phyloP scores from a whole-genome alignment of 2,329 filamentous ascomycete species.

The Colletotrichum tofieldiae region DNA sequence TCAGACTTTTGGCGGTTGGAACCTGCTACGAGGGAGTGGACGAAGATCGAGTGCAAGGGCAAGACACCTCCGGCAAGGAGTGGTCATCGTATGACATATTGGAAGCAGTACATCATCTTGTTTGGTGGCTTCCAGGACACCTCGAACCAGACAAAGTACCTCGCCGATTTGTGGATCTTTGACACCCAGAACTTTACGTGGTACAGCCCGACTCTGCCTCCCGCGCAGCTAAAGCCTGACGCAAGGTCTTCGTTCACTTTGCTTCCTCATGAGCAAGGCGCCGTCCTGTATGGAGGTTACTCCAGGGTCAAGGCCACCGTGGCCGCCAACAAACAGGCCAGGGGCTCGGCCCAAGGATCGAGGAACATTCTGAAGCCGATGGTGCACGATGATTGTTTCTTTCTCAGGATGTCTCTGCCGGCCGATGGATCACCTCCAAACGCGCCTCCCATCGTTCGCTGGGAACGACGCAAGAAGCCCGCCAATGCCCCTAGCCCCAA shows the following conservation, averaged over 20 bases:
- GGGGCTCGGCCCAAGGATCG: constrained; percentile 72
- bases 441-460: constrained; percentile 81
- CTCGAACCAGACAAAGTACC: constrained; percentile 92
- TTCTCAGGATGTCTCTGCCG: constrained; percentile 84
- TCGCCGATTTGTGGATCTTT: constrained; percentile 95
- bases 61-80: constrained; percentile 87
- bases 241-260: constrained; percentile 93
- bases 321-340: constrained; percentile 73
- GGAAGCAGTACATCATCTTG: constrained; percentile 95
- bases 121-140: constrained; percentile 99
- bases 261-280: constrained; percentile 90
- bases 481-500: constrained; percentile 88
- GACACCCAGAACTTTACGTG: constrained; percentile 91
- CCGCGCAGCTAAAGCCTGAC: constrained; percentile 89
- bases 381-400: constrained; percentile 96
- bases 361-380: constrained; percentile 87
- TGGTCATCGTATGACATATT: constrained; percentile 96
- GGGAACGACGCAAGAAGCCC: constrained; percentile 94
- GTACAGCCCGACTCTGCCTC: constrained; percentile 82
- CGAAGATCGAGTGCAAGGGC: constrained; percentile 84
- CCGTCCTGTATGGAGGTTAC: constrained; percentile 93
- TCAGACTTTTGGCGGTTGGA: constrained; percentile 98
- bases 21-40: constrained; percentile 89
- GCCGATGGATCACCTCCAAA: constrained; percentile 75
- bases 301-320: constrained; percentile 86